phyloP scores from a whole-genome alignment of 345 rosid species.

The Arabidopsis arenosa region DNA sequence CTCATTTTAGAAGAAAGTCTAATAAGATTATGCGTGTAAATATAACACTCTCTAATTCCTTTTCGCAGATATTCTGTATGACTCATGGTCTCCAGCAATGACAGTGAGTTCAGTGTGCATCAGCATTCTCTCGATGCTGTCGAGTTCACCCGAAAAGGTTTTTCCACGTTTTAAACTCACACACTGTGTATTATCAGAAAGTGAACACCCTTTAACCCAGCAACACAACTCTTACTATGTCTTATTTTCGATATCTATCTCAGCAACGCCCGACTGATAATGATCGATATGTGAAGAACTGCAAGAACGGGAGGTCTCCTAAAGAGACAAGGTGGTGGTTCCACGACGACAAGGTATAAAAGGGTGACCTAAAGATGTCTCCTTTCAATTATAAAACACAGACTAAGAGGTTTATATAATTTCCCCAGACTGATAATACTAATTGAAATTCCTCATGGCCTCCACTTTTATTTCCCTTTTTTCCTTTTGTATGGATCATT shows the following conservation, averaged over 20 bases:
- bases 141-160: slow-evolving; percentile 96
- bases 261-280: slow-evolving; percentile 98
- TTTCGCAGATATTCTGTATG: slow-evolving; percentile 82
- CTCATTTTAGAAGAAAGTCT: not conserved
- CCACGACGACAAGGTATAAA: slow-evolving; percentile 88
- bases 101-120: slow-evolving; percentile 96
- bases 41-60: not conserved
- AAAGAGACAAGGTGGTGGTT: slow-evolving; percentile 99
- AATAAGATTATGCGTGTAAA: not conserved
- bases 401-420: slow-evolving; percentile 29
- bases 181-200: not conserved
- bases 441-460: slow-evolving; percentile 26
- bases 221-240: not conserved
- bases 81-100: slow-evolving; percentile 99
- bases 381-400: not conserved
- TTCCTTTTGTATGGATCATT: slow-evolving; percentile 2
- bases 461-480: not conserved
- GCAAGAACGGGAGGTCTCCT: slow-evolving; percentile 94
- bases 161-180: not conserved
- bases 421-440: slow-evolving; percentile 25
- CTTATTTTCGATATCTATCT: not conserved
- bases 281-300: slow-evolving; percentile 95
- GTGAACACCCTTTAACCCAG: not conserved
- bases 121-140: slow-evolving; percentile 98
- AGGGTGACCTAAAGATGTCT: not conserved